These are phyloP conservation scores for Lepidium didymum DNA, from an alignment of 345 rosid genomes.

Conservation along the genomic window DNA sequence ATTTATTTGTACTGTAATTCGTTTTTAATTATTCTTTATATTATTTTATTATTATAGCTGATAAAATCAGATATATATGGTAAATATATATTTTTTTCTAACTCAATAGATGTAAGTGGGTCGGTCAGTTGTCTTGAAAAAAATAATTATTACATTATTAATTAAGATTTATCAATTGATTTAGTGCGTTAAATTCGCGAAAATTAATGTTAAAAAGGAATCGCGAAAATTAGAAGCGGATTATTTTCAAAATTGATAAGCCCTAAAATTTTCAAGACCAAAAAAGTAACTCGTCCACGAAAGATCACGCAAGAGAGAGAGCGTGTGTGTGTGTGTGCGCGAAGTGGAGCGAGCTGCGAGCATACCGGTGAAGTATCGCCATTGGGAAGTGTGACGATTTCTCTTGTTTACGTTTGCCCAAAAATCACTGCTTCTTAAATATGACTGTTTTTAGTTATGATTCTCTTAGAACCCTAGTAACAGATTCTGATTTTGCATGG, in stretches of 20 bases:
- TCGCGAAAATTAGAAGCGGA: background rate
- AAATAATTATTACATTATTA: too few species aligned
- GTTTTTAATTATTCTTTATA: too few species aligned
- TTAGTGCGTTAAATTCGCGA: background rate
- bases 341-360: background rate
- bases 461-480: background rate
- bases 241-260: background rate
- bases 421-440: background rate
- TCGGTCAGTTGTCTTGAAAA: too few species aligned
- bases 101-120: too few species aligned
- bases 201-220: too few species aligned
- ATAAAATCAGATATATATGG: too few species aligned
- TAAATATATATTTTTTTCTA: too few species aligned
- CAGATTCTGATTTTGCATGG: background rate
- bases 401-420: background rate
- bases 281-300: background rate
- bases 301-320: background rate
- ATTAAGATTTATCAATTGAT: too few species aligned
- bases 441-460: background rate
- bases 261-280: slow-evolving; percentile 9
- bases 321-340: background rate
- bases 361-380: background rate
- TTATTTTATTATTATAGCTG: too few species aligned
- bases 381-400: background rate
- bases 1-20: too few species aligned